Base-by-base conservation (phyloP, 2,329 filamentous ascomycete species). In the Metarhizium sp. region DNA sequence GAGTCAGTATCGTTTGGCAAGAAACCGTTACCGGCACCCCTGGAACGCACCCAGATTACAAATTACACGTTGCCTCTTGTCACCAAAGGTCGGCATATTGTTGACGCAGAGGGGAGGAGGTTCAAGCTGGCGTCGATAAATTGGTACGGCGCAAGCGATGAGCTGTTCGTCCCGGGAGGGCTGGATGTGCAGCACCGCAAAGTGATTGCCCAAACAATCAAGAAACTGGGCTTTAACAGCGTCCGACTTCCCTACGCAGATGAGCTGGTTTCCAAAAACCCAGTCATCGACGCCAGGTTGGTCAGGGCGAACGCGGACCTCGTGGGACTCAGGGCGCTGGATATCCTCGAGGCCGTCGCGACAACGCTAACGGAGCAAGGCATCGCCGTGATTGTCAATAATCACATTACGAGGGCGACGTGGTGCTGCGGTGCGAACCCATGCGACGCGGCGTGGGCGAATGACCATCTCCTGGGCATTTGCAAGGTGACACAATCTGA, bases 131-230 rank as follows among this genome's bases (percentile, higher is more conserved):
- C 80, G 18, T 84, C 80, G 20, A 74, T 87, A 63, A 88, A 88
- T 69, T 88, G 85, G 85, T 88, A 88, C 65, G 85, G 85, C 38
- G 84, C 79, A 3, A 86, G 82, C 64, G 85, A 88, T 63, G 78
- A 85, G 70, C 73, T 81, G 54, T 86, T 84, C 62, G 77, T 87
- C 11, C 76, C 81, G 0, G 81, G 82, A 40, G 85, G 84, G 0
- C 73, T 88, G 43, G 82, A 87, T 59, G 70, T 84, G 25, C 77
- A 78, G 62, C 82, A 87, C 68, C 81, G 85, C 42, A 73, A 72
- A 55, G 73, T 75, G 20, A 86, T 88, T 59, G 82, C 84, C 4
- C 63, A 70, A 58, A 80, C 79, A 16, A 85, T 88, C 65, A 76
- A 78, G 53, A 65, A 66, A 10, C 71, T 88, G 55, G 85, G 85